Evolutionary conservation across 169 alveolate genomes (phyloP).

Genomic region (Plasmodium vivax): DNA sequence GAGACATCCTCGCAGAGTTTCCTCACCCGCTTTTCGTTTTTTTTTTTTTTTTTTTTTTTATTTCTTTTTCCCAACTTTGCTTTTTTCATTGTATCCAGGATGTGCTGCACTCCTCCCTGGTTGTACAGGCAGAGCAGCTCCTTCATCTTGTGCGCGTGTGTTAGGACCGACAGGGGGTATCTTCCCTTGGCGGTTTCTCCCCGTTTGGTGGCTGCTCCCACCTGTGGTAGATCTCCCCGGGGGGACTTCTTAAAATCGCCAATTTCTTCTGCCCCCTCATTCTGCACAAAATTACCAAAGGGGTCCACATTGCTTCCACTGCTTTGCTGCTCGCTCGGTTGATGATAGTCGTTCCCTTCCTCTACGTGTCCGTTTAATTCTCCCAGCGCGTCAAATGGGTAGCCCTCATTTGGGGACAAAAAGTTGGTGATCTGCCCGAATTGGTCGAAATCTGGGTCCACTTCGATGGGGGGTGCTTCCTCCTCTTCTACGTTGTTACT

Average conservation of each 20-base stretch:
- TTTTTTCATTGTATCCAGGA: conserved; percentile 16
- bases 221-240: background rate
- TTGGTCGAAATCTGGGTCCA: background rate
- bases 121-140: conserved; percentile 41
- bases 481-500: background rate
- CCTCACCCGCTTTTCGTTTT: background rate
- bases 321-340: background rate
- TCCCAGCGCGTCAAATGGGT: background rate
- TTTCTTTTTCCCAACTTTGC: background rate
- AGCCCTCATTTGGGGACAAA: background rate
- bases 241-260: background rate
- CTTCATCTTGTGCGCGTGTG: conserved; percentile 13
- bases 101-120: conserved; percentile 38
- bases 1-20: background rate
- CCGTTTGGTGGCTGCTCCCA: background rate
- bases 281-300: background rate
- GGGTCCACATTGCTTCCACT: background rate
- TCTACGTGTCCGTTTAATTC: background rate
- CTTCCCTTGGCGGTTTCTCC: background rate
- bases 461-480: background rate
- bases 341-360: background rate
- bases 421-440: background rate
- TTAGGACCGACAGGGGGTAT: conserved; percentile 13
- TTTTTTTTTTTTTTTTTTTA: background rate
- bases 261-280: background rate